Conservation (phyloP, 1,139 yeast species). For the Geotrichum restrictum region DNA sequence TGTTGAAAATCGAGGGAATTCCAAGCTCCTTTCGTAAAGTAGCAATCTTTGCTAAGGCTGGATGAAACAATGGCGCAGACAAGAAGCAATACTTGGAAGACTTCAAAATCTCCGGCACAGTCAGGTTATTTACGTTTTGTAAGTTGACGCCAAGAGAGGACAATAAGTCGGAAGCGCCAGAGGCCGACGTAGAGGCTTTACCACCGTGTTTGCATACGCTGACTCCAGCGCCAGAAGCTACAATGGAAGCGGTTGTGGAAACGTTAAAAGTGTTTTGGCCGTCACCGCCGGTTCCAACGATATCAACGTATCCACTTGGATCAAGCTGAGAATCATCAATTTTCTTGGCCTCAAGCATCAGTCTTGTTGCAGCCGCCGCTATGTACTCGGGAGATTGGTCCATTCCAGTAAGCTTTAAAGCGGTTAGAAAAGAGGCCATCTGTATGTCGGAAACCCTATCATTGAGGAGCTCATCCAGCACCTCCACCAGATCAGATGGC, state of each 20-base stretch:
- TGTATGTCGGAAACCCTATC: conserved; percentile 66
- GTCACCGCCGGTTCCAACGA: conserved; percentile 98
- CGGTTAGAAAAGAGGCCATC: conserved; percentile 73
- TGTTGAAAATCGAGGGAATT: conserved; percentile 88
- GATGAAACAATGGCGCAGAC: conserved; percentile 92
- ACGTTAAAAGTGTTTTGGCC: conserved; percentile 96
- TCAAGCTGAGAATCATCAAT: conserved; percentile 42
- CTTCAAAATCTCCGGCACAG: conserved; percentile 61
- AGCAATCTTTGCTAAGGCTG: conserved; percentile 85
- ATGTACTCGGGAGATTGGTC: conserved; percentile 79
- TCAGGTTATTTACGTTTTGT: conserved; percentile 57
- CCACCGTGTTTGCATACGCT: conserved; percentile 92
- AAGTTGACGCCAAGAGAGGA: conserved; percentile 73
- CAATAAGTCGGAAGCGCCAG: conserved; percentile 91
- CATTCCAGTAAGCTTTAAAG: conserved; percentile 65
- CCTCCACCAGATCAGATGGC: conserved; percentile 57
- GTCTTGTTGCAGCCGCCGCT: conserved; percentile 76
- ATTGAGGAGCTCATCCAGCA: conserved; percentile 54
- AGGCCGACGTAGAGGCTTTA: conserved; percentile 85
- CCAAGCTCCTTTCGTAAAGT: conserved; percentile 72
- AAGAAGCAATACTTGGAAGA: conserved; percentile 63
- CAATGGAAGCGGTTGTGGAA: conserved; percentile 89
- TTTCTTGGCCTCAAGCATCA: conserved; percentile 47
- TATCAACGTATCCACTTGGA: conserved; percentile 64
- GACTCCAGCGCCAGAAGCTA: conserved; percentile 86